Evolutionary conservation across 2,329 filamentous ascomycete genomes (phyloP).

Genomic region (Ascochyta koolunga): DNA sequence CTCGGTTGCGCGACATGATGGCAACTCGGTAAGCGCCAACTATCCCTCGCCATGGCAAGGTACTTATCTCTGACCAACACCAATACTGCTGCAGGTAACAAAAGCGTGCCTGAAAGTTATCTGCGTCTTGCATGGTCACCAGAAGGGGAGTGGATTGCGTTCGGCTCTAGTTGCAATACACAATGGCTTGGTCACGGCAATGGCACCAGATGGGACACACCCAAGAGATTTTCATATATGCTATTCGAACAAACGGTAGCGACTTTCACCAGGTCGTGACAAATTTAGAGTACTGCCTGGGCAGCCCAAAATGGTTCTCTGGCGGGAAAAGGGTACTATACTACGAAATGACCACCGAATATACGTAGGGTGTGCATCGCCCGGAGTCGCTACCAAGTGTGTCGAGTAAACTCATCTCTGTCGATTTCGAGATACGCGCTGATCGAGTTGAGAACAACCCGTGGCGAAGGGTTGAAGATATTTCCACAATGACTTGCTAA

Average conservation of each 20-base stretch:
- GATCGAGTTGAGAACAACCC: constrained; percentile 41
- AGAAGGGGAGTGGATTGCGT: constrained; percentile 51
- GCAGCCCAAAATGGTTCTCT: constrained; percentile 46
- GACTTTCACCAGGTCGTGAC: constrained; percentile 46
- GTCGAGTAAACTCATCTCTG: constrained; percentile 42
- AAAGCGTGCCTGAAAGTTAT: constrained; percentile 41
- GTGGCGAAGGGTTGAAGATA: constrained; percentile 39
- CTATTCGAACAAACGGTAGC: constrained; percentile 46
- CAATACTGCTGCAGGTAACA: constrained; percentile 22
- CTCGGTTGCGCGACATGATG: too few relatives aligned
- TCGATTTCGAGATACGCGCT: constrained; percentile 50
- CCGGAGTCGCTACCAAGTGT: constrained; percentile 27
- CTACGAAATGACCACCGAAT: constrained; percentile 50
- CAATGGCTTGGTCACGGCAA: constrained; percentile 51
- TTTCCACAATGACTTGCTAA: constrained; percentile 27
- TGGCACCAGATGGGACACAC: constrained; percentile 52
- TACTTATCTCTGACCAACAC: constrained; percentile 43
- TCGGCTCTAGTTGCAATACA: constrained; percentile 52
- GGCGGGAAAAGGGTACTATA: constrained; percentile 26
- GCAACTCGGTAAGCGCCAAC: not conserved
- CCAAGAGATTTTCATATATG: constrained; percentile 51
- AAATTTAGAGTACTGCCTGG: constrained; percentile 46
- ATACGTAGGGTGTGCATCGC: constrained; percentile 49
- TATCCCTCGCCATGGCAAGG: not conserved
- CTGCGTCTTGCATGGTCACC: constrained; percentile 52